phyloP scores from a whole-genome alignment of 2,329 filamentous ascomycete species.

The Penicillium brevicompactum region DNA sequence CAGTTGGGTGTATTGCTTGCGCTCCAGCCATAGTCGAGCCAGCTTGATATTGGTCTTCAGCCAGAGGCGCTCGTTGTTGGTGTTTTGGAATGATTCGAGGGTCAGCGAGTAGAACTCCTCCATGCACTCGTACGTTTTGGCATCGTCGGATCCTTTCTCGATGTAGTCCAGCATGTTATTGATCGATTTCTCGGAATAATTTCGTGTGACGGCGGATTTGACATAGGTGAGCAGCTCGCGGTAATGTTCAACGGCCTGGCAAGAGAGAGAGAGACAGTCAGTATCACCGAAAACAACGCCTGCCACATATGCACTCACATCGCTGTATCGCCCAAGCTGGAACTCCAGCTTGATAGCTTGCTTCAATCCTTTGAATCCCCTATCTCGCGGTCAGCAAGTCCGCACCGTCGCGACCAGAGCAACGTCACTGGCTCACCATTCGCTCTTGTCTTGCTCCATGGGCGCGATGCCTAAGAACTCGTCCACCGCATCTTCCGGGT shows the following conservation, averaged over 20 bases:
- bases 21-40: constrained; percentile 84
- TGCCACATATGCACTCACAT: constrained; percentile 55
- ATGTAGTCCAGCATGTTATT: constrained; percentile 99
- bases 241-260: constrained; percentile 91
- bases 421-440: constrained; percentile 63
- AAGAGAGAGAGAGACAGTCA: constrained; percentile 3
- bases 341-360: constrained; percentile 98
- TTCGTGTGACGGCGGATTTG: constrained; percentile 92
- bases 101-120: constrained; percentile 95
- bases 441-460: constrained; percentile 86
- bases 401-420: not conserved
- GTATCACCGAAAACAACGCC: not conserved
- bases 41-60: constrained; percentile 98
- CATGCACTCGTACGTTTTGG: constrained; percentile 77
- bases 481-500: constrained; percentile 83
- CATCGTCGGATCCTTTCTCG: constrained; percentile 80
- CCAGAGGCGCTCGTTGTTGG: constrained; percentile 96
- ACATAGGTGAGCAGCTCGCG: constrained; percentile 95
- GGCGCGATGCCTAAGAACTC: constrained; percentile 89
- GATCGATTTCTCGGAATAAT: constrained; percentile 98
- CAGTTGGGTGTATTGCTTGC: constrained; percentile 81
- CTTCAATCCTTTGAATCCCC: constrained; percentile 94
- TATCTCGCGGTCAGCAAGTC: constrained; percentile 28
- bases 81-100: constrained; percentile 91
- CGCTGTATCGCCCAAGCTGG: constrained; percentile 81